Evolutionary conservation across 2,329 filamentous ascomycete species (phyloP).

Genomic region (Fusarium subglutinans): DNA sequence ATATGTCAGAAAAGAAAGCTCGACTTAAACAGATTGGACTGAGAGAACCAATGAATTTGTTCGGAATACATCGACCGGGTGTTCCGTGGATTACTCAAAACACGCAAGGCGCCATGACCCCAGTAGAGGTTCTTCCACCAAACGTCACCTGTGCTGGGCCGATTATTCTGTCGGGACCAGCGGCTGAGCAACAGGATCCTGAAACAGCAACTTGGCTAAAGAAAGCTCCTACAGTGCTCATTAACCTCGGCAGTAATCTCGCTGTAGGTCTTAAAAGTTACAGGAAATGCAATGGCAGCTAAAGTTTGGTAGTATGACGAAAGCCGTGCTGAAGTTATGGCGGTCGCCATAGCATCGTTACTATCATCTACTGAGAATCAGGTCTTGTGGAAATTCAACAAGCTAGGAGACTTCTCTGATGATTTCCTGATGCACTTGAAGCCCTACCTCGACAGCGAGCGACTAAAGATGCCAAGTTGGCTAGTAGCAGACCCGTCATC

Average conservation of each 20-base stretch:
- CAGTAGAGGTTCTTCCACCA: conserved; percentile 22
- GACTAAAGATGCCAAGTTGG: conserved; percentile 41
- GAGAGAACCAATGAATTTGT: conserved; percentile 33
- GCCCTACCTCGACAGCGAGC: conserved; percentile 13
- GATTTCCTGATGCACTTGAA: conserved; percentile 13
- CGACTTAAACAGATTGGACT: conserved; percentile 35
- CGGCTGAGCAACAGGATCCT: conserved; percentile 52
- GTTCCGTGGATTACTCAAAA: conserved; percentile 45
- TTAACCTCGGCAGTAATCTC: conserved; percentile 56
- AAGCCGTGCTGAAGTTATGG: not conserved
- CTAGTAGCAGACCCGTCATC: conserved; percentile 44
- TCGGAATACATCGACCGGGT: conserved; percentile 39
- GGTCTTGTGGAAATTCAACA: conserved; percentile 46
- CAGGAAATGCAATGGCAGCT: not conserved
- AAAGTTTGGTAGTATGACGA: not conserved
- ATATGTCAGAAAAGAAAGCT: conserved; percentile 34
- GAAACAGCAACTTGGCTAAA: conserved; percentile 55
- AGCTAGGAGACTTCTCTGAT: conserved; percentile 7
- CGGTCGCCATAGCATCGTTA: not conserved
- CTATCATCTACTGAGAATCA: conserved; percentile 31
- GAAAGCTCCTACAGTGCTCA: conserved; percentile 54
- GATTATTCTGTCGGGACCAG: conserved; percentile 52
- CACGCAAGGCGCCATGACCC: conserved; percentile 32
- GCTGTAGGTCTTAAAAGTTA: not conserved
- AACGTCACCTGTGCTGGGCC: conserved; percentile 51